These are phyloP conservation scores for Penium margaritaceum DNA, from an alignment of 139 green algal species.

Conservation along the genomic window DNA sequence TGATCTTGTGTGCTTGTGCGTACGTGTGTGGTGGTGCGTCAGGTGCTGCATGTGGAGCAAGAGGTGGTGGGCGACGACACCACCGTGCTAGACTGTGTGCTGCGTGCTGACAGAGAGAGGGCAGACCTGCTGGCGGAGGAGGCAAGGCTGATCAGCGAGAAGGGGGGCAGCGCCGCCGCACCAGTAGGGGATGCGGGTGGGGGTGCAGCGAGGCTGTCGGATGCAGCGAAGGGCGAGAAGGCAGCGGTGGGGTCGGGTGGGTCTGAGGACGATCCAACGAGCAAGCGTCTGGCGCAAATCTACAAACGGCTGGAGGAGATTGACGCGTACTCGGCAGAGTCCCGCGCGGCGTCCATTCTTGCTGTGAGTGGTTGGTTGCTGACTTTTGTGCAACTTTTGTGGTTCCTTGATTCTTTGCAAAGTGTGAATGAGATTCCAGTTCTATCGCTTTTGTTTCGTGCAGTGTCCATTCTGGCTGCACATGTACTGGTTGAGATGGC, in stretches of 20 bases:
- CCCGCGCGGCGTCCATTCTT: constrained; percentile 49
- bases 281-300: constrained; percentile 35
- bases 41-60: constrained; percentile 58
- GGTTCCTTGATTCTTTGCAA: too few species aligned
- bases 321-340: constrained; percentile 49
- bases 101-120: constrained; percentile 49
- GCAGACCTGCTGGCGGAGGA: constrained; percentile 45
- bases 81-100: constrained; percentile 51
- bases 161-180: neutral
- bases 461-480: too few species aligned
- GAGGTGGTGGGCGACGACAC: constrained; percentile 48
- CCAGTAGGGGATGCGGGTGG: constrained; percentile 5
- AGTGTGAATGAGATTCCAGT: too few species aligned
- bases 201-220: neutral
- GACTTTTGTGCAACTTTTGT: too few species aligned
- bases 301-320: constrained; percentile 59
- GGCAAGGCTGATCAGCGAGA: constrained; percentile 17
- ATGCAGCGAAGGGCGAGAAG: constrained; percentile 11
- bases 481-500: too few species aligned
- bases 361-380: constrained; percentile 19
- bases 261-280: constrained; percentile 3
- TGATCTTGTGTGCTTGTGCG: too few species aligned
- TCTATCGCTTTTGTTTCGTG: too few species aligned
- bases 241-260: constrained; percentile 8
- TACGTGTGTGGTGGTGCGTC: too few species aligned